Evolutionary conservation across 805 yeast species (phyloP).

Genomic region (Schizosaccharomyces pombe): DNA sequence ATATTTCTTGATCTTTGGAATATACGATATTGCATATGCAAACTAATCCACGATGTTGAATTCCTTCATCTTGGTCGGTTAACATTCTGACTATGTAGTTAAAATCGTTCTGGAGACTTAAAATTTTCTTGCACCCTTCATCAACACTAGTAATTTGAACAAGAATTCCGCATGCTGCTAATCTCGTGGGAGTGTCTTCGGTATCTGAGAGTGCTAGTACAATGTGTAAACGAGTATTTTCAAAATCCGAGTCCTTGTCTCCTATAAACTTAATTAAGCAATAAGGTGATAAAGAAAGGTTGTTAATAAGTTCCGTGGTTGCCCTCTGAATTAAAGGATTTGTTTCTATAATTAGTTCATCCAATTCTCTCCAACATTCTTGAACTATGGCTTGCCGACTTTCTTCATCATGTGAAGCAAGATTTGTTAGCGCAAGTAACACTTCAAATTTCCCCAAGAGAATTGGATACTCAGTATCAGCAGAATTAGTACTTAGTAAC

Average conservation of each 20-base stretch:
- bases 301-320: constrained; percentile 23
- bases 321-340: constrained; percentile 28
- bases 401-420: constrained; percentile 27
- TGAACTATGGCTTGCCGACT: constrained; percentile 20
- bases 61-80: not conserved
- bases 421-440: constrained; percentile 42
- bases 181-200: not conserved
- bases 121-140: not conserved
- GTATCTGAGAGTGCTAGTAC: not conserved
- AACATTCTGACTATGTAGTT: not conserved
- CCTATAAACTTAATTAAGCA: not conserved
- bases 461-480: constrained; percentile 12
- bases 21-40: not conserved
- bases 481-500: constrained; percentile 9
- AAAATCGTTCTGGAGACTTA: not conserved
- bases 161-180: not conserved
- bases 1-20: not conserved
- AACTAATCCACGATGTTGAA: not conserved
- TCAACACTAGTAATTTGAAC: not conserved
- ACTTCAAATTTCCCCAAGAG: constrained; percentile 24
- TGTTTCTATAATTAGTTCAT: constrained; percentile 17
- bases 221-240: not conserved
- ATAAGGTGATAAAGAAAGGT: not conserved
- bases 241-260: not conserved
- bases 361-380: constrained; percentile 26